Base-by-base conservation (phyloP, 805 yeast species). In the Candida berthetii region DNA sequence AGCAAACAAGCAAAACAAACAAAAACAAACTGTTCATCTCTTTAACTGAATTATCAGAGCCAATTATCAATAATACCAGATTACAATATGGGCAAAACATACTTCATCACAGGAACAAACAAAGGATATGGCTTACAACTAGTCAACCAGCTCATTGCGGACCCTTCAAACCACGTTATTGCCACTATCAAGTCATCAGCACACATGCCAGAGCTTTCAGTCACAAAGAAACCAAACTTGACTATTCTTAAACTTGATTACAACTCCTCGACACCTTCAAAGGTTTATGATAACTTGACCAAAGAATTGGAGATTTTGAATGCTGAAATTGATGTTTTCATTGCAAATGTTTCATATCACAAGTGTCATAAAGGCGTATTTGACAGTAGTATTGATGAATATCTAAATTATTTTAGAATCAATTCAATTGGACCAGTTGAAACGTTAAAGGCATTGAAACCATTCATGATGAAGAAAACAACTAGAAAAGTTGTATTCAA, bases 71-170 rank as follows among this genome's bases (percentile, higher is more conserved):
- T n/a, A n/a, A n/a, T n/a, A n/a, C n/a, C n/a, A n/a, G n/a, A n/a
- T n/a, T n/a, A n/a, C n/a, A 22, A 22, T 7, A 66, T 90, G 97
- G 31, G 88, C 7, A 14, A 14, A 14, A 52, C 57, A 1, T 55
- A 44, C 35, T 55, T 55, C 44, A 52, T 55, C 37, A 53, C 60
- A 2, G 60, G 60, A 13, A 42, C 53, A 8, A 55, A 51, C 40
- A 45, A 53, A 37, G 60, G 58, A 1, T 45, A 53, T 16, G 58
- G 58, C 1, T 39, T 40, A 9, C 55, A 52, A 29, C 42, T 49
- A 14, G 57, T 50, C 16, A 44, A 40, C 16, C 58, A 54, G 36
- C 39, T 52, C 3, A 38, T 55, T 1, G 27, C 29, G 4, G 17
- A 31, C 16, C 41, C 47, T 5, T 42, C 35, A 8, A 48, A 52